phyloP scores from a whole-genome alignment of 1,284 basidiomycete species.

The Tranzscheliella williamsii region DNA sequence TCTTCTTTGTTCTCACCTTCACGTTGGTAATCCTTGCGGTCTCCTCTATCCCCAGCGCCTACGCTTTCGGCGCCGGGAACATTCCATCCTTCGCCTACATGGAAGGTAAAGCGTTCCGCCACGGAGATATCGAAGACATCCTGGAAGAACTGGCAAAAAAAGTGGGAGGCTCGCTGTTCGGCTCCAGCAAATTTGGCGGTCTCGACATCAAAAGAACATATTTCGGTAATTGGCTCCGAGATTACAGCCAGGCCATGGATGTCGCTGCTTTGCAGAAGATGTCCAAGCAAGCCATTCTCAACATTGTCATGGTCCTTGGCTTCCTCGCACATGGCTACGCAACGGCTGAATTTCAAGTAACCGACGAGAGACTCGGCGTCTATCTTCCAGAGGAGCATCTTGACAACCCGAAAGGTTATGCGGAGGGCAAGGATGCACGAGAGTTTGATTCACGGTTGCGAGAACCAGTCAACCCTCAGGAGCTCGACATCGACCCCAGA shows the following conservation, averaged over 20 bases:
- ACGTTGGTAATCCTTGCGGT: conserved; percentile 28
- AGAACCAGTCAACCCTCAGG: conserved; percentile 74
- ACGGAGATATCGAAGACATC: conserved; percentile 54
- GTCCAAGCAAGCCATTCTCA: conserved; percentile 74
- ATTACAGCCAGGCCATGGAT: conserved; percentile 60
- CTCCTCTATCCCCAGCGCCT: conserved; percentile 26
- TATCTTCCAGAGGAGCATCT: conserved; percentile 90
- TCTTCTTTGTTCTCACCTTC: conserved; percentile 33
- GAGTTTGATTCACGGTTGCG: conserved; percentile 76
- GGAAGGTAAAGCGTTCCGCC: conserved; percentile 53
- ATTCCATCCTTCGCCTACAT: conserved; percentile 48
- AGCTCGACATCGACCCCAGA: conserved; percentile 80
- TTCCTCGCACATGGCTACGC: conserved; percentile 65
- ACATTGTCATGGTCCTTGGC: conserved; percentile 72
- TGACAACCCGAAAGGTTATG: conserved; percentile 60
- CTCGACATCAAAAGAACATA: conserved; percentile 58
- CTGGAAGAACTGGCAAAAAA: conserved; percentile 49
- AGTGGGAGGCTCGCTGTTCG: conserved; percentile 39
- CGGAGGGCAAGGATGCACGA: conserved; percentile 79
- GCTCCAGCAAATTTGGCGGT: conserved; percentile 51
- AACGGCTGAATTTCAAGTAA: conserved; percentile 81
- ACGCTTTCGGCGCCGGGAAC: conserved; percentile 54
- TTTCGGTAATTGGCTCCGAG: conserved; percentile 54
- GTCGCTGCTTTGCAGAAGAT: conserved; percentile 68
- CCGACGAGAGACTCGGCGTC: conserved; percentile 78